Conservation (phyloP, 352 stramenopile species). For the Phytophthora cryptogea region DNA sequence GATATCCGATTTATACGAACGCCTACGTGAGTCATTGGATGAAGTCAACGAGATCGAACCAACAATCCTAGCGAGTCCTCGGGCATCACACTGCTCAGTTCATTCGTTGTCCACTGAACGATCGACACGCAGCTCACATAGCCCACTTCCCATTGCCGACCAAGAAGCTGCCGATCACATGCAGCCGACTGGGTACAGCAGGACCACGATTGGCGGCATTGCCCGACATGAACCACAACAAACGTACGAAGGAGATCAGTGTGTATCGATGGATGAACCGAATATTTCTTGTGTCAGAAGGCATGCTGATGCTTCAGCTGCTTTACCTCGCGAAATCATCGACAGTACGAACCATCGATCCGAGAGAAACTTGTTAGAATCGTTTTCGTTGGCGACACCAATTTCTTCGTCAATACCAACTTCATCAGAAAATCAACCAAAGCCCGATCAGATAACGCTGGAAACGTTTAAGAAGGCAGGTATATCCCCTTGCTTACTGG, state of each 20-base stretch:
- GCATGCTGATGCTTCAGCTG: background rate
- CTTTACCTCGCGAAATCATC: background rate
- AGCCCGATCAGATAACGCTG: constrained; percentile 11
- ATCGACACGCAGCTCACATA: background rate
- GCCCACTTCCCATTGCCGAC: constrained; percentile 21
- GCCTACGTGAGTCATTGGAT: constrained; percentile 30
- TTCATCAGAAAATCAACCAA: background rate
- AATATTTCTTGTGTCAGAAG: constrained; percentile 5
- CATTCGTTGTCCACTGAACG: constrained; percentile 10
- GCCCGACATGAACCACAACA: constrained; percentile 8
- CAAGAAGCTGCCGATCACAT: constrained; percentile 8
- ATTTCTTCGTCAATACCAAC: background rate
- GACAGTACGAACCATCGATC: background rate
- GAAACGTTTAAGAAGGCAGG: constrained; percentile 29
- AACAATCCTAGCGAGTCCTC: constrained; percentile 5
- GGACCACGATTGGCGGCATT: constrained; percentile 6
- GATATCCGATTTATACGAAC: constrained; percentile 30
- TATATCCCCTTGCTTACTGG: constrained; percentile 35
- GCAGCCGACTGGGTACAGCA: constrained; percentile 11
- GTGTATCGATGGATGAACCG: background rate
- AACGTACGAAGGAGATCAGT: constrained; percentile 5
- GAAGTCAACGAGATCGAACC: constrained; percentile 23
- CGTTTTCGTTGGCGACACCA: background rate
- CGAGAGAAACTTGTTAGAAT: constrained; percentile 4
- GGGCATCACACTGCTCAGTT: constrained; percentile 12